Base-by-base conservation (phyloP, 1,284 basidiomycete genomes). In the Mycocalia duriaeana region DNA sequence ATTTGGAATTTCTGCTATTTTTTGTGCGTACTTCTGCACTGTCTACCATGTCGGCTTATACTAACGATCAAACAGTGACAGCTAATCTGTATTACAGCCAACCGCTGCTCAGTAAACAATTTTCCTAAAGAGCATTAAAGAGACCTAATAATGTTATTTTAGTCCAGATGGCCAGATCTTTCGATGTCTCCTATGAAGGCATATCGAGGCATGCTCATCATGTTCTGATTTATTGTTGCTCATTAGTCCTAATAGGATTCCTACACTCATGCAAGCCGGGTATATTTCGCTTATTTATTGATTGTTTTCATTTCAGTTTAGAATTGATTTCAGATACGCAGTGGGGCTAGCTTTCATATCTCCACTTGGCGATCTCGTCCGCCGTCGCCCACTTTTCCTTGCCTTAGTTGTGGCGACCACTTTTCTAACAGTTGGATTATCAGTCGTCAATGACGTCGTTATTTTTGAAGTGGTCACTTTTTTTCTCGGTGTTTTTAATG, bases 31-130 rank as follows among this genome's bases (percentile, higher is more conserved):
- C 14, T 38, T 20, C 26, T 31, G 8, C 2, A 11, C 3, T 34
- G 25, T 18, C 14, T 16, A n/a, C n/a, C 2, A 44, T 18, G 19
- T 31, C 2, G 8, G 28, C 16, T 34, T 34, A 14, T 16, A n/a
- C 22, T 11, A 31, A 11, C 20, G 16, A 16, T 8, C 3, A 8
- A 8, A 18, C 26, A 44, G 42, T 44, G 19, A 44, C n/a, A n/a
- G 42, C 42, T n/a, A 44, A 44, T 8, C n/a, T 44, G n/a, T 44
- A 44, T 34, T 44, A 44, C 20, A 31, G 25, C 14, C 42, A 44
- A 20, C 42, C 42, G 18, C 20, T 44, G n/a, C 26, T 44, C n/a
- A 44, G 42, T 44, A 35, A 11, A 26, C 4, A 14, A 19, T 44
- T 14, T 42, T 14, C 14, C 37, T 2, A 23, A 8, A 9, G 13